Evolutionary conservation across 306 rosid genomes (phyloP).

Genomic region (Acmispon strigosus): DNA sequence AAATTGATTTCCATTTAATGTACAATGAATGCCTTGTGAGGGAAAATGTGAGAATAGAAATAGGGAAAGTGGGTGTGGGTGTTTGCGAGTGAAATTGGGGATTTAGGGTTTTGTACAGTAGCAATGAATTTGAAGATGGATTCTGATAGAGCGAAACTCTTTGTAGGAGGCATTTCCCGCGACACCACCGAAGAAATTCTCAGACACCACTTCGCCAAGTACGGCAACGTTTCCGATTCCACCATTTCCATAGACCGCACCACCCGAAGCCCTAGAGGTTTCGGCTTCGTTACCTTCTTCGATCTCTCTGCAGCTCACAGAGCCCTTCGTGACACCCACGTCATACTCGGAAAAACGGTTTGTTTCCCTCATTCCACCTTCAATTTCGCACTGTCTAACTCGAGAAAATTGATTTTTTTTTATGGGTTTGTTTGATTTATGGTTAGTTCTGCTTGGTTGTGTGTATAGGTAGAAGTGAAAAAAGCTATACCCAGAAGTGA

Average conservation of each 20-base stretch:
- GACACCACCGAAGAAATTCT: conserved; percentile 47
- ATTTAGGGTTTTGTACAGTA: conserved; percentile 38
- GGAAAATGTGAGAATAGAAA: background rate
- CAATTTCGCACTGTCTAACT: background rate
- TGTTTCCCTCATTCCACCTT: background rate
- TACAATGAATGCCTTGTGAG: too few species aligned
- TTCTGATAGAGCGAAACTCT: conserved; percentile 48
- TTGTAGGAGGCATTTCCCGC: conserved; percentile 57
- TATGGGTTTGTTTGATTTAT: conserved; percentile 11
- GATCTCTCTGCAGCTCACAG: conserved; percentile 43
- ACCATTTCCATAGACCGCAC: conserved; percentile 37
- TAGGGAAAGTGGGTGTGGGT: conserved; percentile 8
- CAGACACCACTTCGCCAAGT: conserved; percentile 40
- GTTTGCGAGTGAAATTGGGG: conserved; percentile 32
- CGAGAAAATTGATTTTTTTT: too few species aligned
- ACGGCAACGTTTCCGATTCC: conserved; percentile 49
- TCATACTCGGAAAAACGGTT: conserved; percentile 52
- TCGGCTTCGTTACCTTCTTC: conserved; percentile 67
- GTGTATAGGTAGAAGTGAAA: conserved; percentile 59
- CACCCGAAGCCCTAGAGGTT: conserved; percentile 63
- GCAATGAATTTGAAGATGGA: conserved; percentile 36
- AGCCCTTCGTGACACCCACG: conserved; percentile 53
- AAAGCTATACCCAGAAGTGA: conserved; percentile 57
- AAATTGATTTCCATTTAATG: background rate
- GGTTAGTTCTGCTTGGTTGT: background rate